Conservation (phyloP, 495 filamentous ascomycete species). For the Penicillium pulvis region DNA sequence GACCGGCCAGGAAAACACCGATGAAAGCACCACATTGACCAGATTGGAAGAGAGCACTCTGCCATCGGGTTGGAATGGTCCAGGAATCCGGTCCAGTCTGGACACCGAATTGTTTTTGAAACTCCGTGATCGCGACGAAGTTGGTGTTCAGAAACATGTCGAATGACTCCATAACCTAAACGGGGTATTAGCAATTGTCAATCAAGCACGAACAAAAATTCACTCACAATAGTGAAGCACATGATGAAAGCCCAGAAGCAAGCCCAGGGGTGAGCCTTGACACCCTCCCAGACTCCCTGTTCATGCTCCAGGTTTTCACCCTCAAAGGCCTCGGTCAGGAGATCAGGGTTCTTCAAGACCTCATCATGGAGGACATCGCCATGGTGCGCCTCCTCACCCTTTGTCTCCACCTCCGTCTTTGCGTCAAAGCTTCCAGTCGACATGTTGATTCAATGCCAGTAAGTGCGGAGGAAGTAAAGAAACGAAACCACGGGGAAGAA, state of each 20-base stretch:
- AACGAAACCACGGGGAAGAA: not conserved
- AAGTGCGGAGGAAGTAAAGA: not conserved
- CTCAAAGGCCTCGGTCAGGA: slow-evolving; percentile 39
- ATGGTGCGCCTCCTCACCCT: not conserved
- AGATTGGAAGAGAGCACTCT: slow-evolving; percentile 65
- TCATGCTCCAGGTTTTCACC: slow-evolving; percentile 36
- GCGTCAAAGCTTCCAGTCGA: not conserved
- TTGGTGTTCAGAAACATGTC: slow-evolving; percentile 37
- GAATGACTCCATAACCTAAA: slow-evolving; percentile 43
- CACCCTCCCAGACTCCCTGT: slow-evolving; percentile 32
- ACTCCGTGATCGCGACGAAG: slow-evolving; percentile 19
- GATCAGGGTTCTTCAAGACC: slow-evolving; percentile 29
- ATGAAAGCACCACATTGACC: slow-evolving; percentile 60
- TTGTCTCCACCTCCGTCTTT: not conserved
- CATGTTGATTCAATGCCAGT: not conserved
- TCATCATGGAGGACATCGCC: slow-evolving; percentile 28
- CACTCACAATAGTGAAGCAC: slow-evolving; percentile 49
- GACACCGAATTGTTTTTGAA: slow-evolving; percentile 27
- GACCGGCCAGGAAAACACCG: slow-evolving; percentile 65
- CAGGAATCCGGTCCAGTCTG: slow-evolving; percentile 29
- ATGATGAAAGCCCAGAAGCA: slow-evolving; percentile 48
- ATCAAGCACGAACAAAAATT: slow-evolving; percentile 11
- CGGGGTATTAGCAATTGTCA: not conserved
- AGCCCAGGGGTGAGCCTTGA: slow-evolving; percentile 50
- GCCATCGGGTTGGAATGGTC: slow-evolving; percentile 53